These are phyloP conservation scores for Hypoxylon sp. DNA, from an alignment of 2,329 filamentous ascomycete species.

Conservation along the genomic window DNA sequence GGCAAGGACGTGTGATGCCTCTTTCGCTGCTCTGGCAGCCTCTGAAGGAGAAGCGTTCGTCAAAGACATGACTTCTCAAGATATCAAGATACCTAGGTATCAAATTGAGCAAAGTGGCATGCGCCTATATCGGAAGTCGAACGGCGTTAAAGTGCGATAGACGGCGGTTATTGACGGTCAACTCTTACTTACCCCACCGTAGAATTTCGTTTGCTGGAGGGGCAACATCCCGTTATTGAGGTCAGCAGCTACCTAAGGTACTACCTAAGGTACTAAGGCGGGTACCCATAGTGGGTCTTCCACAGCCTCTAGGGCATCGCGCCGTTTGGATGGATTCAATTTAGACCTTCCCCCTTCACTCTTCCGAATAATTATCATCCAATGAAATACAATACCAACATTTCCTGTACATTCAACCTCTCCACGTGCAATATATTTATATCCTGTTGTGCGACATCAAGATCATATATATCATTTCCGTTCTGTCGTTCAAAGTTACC, in stretches of 20 bases:
- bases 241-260: not conserved
- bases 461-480: not conserved
- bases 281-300: constrained; percentile 10
- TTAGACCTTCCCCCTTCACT: not conserved
- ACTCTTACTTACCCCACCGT: no score
- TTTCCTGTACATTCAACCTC: not conserved
- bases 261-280: no score
- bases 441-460: not conserved
- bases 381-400: constrained; percentile 6
- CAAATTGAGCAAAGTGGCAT: constrained; percentile 9
- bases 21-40: constrained; percentile 82
- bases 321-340: not conserved
- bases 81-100: constrained; percentile 9
- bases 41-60: constrained; percentile 86
- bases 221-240: not conserved
- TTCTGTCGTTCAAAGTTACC: not conserved
- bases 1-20: constrained; percentile 85
- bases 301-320: not conserved
- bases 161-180: constrained; percentile 15
- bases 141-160: constrained; percentile 18
- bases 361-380: not conserved
- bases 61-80: constrained; percentile 77
- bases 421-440: constrained; percentile 1
- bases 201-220: not conserved
- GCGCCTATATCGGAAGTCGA: constrained; percentile 29